Base-by-base conservation (phyloP, 1,139 yeast species). In the Zygosaccharomyces pseudobailii region DNA sequence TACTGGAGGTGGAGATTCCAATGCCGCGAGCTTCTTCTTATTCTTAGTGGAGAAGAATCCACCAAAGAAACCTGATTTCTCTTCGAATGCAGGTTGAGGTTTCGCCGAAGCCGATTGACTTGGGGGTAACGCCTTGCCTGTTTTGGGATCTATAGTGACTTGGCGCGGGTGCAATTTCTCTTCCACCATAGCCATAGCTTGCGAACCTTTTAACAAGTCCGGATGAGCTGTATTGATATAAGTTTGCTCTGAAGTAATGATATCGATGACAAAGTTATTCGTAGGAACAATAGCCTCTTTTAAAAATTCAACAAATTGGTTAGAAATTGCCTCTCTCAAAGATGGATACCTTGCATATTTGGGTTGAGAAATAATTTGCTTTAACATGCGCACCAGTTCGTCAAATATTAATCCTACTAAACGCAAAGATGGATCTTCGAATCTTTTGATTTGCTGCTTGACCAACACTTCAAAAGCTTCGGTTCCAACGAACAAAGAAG, bases 191-290 rank as follows among this genome's bases (percentile, higher is more conserved):
- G 90, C 82, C 94, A 92, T 86, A 5, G 98, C 98, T 63, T 87
- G 95, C 36, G 94, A 82, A 37, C 98, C 98, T 66, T 87, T 90
- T 59, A 92, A 76, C 62, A 92, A 79, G 67, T 92, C 98, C 3
- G 98, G 98, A 66, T 92, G 98, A 3, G 96, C 97, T 17, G 98
- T 92, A 68, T 92, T 92, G 56, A 92, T 89, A 69, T 92, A 92
- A 4, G 96, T 86, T 62, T 89, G 94, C 69, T 92, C 98, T 53
- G 95, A 73, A 54, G 70, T 73, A 56, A 92, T 89, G 49, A 92
- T 76, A 67, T 92, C 97, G 23, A 75, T 68, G 36, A 90, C 96
- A 63, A 92, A 87, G 46, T 79, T 78, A 66, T 84, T 88, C 24
- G 98, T 88, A 49, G 98, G 97, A 28, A 79, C 66, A 59, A 88